Base-by-base conservation (phyloP, 179 eudicot genomes). In the Heliamphora pulchella region DNA sequence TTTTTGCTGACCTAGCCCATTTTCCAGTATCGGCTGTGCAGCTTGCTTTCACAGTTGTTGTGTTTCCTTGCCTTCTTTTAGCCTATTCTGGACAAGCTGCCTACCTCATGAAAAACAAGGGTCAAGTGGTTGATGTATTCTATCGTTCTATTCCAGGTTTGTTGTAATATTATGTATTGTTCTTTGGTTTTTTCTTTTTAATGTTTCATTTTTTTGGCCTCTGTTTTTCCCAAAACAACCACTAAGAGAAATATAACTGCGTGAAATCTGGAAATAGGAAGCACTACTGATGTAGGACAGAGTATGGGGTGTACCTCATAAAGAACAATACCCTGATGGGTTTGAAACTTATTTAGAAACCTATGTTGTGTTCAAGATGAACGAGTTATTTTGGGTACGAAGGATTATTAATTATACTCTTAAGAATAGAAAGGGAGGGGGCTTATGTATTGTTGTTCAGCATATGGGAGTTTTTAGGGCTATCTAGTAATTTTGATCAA, bases 61-160 rank as follows among this genome's bases (percentile, higher is more conserved):
- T 96, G 57, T 96, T 96, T 80, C 99, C 99, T 78, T 92, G 97
- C 84, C 97, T 96, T 87, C 98, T 96, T 78, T 85, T 96, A 79
- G 97, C 98, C 79, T 96, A 96, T 88, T 88, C 90, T 53, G 99
- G 99, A 76, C 99, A 96, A 88, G 99, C 99, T 63, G 99, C 99
- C 59, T 96, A 94, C 83, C 96, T 96, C 62, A 86, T 90, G 84
- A 77, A 91, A 71, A 87, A 96, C 82, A 85, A 82, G 71, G 92
- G 89, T 11, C 99, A 96, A 84, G 96, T 88, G 6, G 44, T 43
- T 22, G 93, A 96, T 87, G 97, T 97, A 51, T 96, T 96, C 87
- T 96, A 96, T 83, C 97, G 86, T 48, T 96, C 99, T 43, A 96
- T 96, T 84, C 99, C 99, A 89, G 98, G 99, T 94, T 66, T 81